Evolutionary conservation across 495 filamentous ascomycete genomes (phyloP).

Genomic region (Penicillium turbatum): DNA sequence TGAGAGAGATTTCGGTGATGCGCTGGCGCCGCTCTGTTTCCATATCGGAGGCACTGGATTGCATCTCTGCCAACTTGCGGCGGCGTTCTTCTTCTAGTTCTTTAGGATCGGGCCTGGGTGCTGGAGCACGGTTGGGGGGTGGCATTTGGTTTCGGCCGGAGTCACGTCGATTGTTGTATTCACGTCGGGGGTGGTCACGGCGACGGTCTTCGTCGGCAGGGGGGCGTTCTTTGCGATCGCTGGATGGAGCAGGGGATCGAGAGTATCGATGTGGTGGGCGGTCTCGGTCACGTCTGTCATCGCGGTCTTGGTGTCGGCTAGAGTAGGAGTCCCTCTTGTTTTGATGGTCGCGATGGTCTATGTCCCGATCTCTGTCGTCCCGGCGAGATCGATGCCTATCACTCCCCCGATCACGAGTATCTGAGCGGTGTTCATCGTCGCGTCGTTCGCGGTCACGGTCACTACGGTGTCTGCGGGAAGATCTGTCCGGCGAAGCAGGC

Average conservation of each 20-base stretch:
- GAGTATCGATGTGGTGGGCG: conserved; percentile 12
- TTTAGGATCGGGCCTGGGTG: conserved; percentile 20
- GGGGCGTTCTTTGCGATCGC: conserved; percentile 11
- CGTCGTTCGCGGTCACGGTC: conserved; percentile 26
- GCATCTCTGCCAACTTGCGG: conserved; percentile 80
- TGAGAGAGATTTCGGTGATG: conserved; percentile 60
- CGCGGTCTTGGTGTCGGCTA: conserved; percentile 25
- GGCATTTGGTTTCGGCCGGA: conserved; percentile 21
- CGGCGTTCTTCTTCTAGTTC: conserved; percentile 39
- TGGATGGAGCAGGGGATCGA: conserved; percentile 8
- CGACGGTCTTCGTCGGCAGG: conserved; percentile 4
- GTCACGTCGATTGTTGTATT: conserved; percentile 17
- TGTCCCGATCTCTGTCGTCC: conserved; percentile 22
- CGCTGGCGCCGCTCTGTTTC: conserved; percentile 70
- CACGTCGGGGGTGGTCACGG: conserved; percentile 18
- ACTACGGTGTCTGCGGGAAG: conserved; percentile 27
- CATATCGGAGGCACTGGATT: conserved; percentile 72
- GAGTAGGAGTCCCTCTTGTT: conserved; percentile 19
- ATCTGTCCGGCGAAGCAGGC: conserved; percentile 24
- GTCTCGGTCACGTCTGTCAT: conserved; percentile 26
- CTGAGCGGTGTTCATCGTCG: conserved; percentile 17
- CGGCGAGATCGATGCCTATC: conserved; percentile 17
- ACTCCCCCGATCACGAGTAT: conserved; percentile 21
- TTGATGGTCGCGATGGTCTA: conserved; percentile 15
- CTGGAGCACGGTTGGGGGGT: conserved; percentile 6